These are phyloP conservation scores for Castanospermum australe DNA, from an alignment of 306 rosid species.

Conservation along the genomic window DNA sequence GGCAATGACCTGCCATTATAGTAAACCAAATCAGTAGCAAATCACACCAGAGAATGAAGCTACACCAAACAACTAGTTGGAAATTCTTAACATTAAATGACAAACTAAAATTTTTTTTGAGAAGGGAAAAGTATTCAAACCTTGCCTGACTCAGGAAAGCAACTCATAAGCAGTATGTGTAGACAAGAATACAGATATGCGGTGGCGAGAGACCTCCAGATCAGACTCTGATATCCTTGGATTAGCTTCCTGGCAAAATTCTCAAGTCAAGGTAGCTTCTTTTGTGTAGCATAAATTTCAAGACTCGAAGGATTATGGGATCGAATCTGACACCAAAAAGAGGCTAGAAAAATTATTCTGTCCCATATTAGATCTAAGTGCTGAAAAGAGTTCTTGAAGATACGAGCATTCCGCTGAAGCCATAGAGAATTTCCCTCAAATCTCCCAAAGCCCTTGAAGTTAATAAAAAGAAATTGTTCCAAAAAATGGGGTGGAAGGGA, in stretches of 20 bases:
- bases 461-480: not conserved
- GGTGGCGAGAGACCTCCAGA: slow-evolving; percentile 46
- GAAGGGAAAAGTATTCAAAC: slow-evolving; percentile 43
- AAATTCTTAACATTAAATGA: not conserved
- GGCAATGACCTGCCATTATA: slow-evolving; percentile 51
- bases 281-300: slow-evolving; percentile 19
- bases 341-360: not conserved
- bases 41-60: too few species aligned
- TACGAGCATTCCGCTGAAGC: not conserved
- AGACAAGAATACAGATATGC: slow-evolving; percentile 55
- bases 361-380: not conserved
- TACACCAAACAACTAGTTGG: slow-evolving; percentile 10
- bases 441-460: not conserved
- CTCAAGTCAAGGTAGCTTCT: slow-evolving; percentile 31
- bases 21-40: slow-evolving; percentile 20
- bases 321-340: not conserved
- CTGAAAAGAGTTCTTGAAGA: not conserved
- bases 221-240: slow-evolving; percentile 50
- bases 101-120: not conserved
- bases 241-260: slow-evolving; percentile 47
- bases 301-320: not conserved
- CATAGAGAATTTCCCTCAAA: not conserved
- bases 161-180: slow-evolving; percentile 56
- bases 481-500: not conserved
- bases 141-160: slow-evolving; percentile 76